Conservation (phyloP, 2,329 filamentous ascomycete species). For the Diplocarpon rosae region DNA sequence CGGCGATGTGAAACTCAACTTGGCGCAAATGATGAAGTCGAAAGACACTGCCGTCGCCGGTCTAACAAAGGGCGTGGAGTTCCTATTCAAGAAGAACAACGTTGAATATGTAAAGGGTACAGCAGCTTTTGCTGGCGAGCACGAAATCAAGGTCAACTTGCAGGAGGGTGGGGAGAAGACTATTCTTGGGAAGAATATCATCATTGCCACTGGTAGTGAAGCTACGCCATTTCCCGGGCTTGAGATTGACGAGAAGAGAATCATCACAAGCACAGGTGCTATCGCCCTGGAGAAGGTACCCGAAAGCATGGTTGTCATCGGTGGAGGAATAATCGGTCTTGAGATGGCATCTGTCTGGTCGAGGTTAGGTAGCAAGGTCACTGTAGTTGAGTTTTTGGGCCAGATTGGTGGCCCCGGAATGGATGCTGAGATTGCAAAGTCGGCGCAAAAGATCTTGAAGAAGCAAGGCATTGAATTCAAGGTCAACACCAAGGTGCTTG, state of each 20-base stretch:
- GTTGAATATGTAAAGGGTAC: constrained; percentile 96
- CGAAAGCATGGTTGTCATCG: constrained; percentile 94
- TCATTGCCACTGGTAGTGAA: constrained; percentile 94
- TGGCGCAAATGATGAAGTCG: constrained; percentile 93
- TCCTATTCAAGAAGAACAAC: constrained; percentile 97
- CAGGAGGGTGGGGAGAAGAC: constrained; percentile 85
- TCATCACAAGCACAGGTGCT: constrained; percentile 92
- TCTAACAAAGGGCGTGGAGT: constrained; percentile 95
- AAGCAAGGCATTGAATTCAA: constrained; percentile 99
- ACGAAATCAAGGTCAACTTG: constrained; percentile 84
- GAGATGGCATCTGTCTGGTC: constrained; percentile 99
- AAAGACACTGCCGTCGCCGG: constrained; percentile 85
- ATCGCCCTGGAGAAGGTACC: constrained; percentile 83
- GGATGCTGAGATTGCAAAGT: constrained; percentile 88
- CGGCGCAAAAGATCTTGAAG: constrained; percentile 79
- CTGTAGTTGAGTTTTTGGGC: constrained; percentile 89
- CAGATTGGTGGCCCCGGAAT: constrained; percentile 98
- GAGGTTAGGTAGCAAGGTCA: constrained; percentile 84
- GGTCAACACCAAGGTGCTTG: constrained; percentile 87
- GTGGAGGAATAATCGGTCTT: constrained; percentile 95
- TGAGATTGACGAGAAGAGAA: constrained; percentile 93
- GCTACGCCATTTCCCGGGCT: constrained; percentile 93
- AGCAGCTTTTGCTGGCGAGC: constrained; percentile 74
- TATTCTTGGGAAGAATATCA: constrained; percentile 87
- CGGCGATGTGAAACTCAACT: constrained; percentile 91